Conservation (phyloP, 2,329 filamentous ascomycete species). For the Apiospora saccharicola region DNA sequence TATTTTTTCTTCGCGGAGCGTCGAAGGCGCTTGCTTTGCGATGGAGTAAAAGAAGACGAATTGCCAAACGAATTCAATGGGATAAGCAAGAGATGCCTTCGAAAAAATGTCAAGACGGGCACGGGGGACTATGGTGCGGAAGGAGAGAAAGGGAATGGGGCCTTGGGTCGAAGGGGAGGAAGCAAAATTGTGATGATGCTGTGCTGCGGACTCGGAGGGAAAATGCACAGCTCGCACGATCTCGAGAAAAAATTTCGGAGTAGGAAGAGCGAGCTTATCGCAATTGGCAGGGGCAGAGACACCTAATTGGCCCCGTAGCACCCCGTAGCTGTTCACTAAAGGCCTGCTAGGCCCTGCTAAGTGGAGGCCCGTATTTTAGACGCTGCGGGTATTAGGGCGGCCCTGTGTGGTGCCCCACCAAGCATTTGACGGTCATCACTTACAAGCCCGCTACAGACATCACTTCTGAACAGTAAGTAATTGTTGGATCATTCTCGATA, state of each 20-base stretch:
- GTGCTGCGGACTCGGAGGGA: slow-evolving; percentile 14
- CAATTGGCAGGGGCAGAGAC: slow-evolving; percentile 3
- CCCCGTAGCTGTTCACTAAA: background rate
- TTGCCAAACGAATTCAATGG: background rate
- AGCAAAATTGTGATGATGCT: slow-evolving; percentile 13
- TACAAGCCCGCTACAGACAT: background rate
- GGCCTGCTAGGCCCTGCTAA: background rate
- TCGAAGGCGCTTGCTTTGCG: slow-evolving; percentile 3
- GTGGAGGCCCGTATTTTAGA: slow-evolving; percentile 10
- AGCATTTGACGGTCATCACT: background rate
- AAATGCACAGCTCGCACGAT: slow-evolving; percentile 12
- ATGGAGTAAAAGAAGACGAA: background rate
- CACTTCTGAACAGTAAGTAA: too few species aligned
- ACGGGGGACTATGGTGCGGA: slow-evolving; percentile 2
- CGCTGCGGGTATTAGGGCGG: slow-evolving; percentile 9
- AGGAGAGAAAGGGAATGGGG: background rate
- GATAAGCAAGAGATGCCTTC: slow-evolving; percentile 1
- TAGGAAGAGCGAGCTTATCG: slow-evolving; percentile 6
- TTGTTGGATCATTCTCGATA: background rate
- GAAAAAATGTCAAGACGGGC: background rate
- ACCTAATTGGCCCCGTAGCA: slow-evolving; percentile 10
- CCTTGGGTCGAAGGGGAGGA: background rate
- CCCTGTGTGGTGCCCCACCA: background rate
- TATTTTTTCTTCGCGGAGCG: slow-evolving; percentile 15
- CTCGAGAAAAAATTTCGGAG: slow-evolving; percentile 19